These are phyloP conservation scores for Fusarium piperis DNA, from an alignment of 2,329 filamentous ascomycete genomes.

Conservation along the genomic window DNA sequence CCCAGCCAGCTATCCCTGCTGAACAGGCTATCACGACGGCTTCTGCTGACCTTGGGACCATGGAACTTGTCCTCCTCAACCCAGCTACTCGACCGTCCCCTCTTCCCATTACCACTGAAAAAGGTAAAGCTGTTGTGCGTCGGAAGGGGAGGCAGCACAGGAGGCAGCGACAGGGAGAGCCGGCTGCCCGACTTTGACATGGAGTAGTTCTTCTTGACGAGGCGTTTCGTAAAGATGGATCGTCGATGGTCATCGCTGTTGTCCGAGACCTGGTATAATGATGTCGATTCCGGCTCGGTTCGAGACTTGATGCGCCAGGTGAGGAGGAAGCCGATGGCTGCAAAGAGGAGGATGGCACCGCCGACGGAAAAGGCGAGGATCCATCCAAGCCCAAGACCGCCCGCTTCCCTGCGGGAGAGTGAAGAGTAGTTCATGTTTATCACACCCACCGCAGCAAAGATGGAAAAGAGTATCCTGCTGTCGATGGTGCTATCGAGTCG, in stretches of 20 bases:
- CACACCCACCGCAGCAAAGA: conserved; percentile 19
- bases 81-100: conserved; percentile 50
- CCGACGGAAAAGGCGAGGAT: conserved; percentile 58
- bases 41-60: conserved; percentile 54
- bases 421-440: conserved; percentile 18
- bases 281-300: conserved; percentile 29
- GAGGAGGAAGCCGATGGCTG: conserved; percentile 54
- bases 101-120: conserved; percentile 42
- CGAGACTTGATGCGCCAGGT: conserved; percentile 48
- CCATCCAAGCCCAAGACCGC: conserved; percentile 48
- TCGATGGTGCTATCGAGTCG: conserved; percentile 16
- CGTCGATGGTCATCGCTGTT: conserved; percentile 19
- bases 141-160: conserved; percentile 48
- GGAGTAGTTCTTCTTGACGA: conserved; percentile 46
- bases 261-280: conserved; percentile 44
- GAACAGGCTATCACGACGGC: conserved; percentile 42
- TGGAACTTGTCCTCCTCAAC: conserved; percentile 63
- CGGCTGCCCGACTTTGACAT: conserved; percentile 42
- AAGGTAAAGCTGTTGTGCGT: conserved; percentile 45
- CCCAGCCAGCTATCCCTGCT: conserved; percentile 48
- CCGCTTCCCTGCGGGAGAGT: conserved; percentile 11
- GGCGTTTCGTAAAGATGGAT: conserved; percentile 39
- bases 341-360: conserved; percentile 58
- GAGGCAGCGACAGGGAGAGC: conserved; percentile 43
- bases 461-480: conserved; percentile 5